Percentiles rank a stretch among this genome's conserved stretches.
Conservation (phyloP, 768 basidiomycete genomes). For the Tulasnella sp. region DNA sequence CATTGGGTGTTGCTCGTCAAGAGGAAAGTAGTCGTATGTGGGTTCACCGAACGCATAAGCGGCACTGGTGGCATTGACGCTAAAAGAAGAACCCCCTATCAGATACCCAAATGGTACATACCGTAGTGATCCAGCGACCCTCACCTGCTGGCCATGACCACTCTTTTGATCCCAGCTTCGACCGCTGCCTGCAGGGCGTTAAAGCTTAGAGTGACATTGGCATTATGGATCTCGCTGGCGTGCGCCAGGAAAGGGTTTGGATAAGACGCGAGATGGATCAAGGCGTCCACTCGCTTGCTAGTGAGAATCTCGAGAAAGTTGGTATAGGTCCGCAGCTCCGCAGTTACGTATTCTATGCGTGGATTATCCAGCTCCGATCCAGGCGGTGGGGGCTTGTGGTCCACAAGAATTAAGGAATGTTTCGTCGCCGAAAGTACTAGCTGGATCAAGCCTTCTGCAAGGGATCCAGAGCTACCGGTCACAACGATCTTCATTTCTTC, state of each 20-base stretch:
- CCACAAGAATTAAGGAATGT: constrained; percentile 26
- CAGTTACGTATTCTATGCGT: constrained; percentile 28
- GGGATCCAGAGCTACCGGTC: constrained; percentile 26
- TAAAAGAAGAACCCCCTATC: not conserved
- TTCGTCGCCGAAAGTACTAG: constrained; percentile 23
- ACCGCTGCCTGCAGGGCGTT: constrained; percentile 27
- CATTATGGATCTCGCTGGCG: constrained; percentile 24
- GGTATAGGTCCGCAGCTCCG: constrained; percentile 23
- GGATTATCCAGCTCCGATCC: constrained; percentile 19
- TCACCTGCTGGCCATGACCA: constrained; percentile 29
- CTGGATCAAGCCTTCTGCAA: constrained; percentile 23
- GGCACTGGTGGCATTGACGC: constrained; percentile 30
- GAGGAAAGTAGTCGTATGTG: constrained; percentile 26
- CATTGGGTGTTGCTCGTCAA: constrained; percentile 29
- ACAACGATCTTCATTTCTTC: constrained; percentile 26
- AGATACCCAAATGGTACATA: not conserved
- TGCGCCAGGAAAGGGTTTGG: constrained; percentile 19
- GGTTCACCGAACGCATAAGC: constrained; percentile 16
- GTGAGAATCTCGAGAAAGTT: constrained; percentile 24
- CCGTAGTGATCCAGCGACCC: not conserved
- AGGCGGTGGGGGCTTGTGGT: constrained; percentile 24
- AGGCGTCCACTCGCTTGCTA: constrained; percentile 28
- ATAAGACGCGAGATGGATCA: constrained; percentile 27
- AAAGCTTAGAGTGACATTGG: constrained; percentile 27
- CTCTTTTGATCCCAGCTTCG: constrained; percentile 26